Conservation (phyloP, 176 grass and related monocot genomes). For the sorghum (Sorghum bicolor) region DNA sequence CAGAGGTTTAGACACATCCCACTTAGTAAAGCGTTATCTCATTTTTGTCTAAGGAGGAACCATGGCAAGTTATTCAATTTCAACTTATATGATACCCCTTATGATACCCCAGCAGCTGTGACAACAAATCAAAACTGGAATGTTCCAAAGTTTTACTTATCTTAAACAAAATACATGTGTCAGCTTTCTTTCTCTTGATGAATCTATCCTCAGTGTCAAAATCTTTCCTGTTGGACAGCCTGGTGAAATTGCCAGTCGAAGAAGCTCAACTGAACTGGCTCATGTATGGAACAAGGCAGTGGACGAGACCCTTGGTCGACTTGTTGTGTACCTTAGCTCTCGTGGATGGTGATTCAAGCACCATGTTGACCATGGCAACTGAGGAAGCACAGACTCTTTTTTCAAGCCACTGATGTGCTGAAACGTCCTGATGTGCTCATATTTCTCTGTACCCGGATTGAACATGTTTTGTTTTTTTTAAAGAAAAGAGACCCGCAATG, state of each 20-base stretch:
- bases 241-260: background rate
- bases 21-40: background rate
- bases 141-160: background rate
- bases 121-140: background rate
- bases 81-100: background rate
- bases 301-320: constrained; percentile 47
- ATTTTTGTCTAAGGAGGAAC: background rate
- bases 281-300: constrained; percentile 59
- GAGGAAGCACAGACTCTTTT: background rate
- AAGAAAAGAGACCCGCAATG: background rate
- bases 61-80: background rate
- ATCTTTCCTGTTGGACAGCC: constrained; percentile 23
- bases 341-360: constrained; percentile 50
- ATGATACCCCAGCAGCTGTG: background rate
- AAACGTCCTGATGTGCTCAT: background rate
- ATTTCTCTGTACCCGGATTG: constrained; percentile 1
- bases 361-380: background rate
- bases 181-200: background rate
- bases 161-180: background rate
- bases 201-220: background rate
- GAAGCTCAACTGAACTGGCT: constrained; percentile 27
- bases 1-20: background rate
- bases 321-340: constrained; percentile 58
- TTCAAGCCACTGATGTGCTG: constrained; percentile 1
- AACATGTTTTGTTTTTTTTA: constrained; percentile 12